Base-by-base conservation (phyloP, 192 early-diverging fungal genomes). In the Lobosporangium transversale region DNA sequence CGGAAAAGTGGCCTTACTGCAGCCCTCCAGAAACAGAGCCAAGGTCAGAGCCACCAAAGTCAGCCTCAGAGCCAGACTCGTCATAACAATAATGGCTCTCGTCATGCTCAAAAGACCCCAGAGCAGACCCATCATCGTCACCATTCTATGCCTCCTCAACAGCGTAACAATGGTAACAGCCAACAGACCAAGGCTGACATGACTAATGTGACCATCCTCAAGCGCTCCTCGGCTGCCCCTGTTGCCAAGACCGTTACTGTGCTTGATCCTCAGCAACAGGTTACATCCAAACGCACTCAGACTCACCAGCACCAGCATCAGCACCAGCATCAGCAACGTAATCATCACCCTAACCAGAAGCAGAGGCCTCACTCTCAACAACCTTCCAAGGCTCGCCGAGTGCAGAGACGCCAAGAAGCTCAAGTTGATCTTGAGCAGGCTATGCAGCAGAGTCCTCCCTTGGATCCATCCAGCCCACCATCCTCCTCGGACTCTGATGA, bases 331-430 rank as follows among this genome's bases (percentile, higher is more conserved):
- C 59, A 62, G 44, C 68, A 50, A 0, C 59, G 45, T 24, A 35
- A 62, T 32, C 57, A 62, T 3, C 29, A 52, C 45, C 53, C 20
- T 23, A 60, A 62, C 42, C 58, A 35, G n/a, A 56, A 50, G 35
- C 61, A 33, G 9, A 62, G 54, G 47, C 69, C 52, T 6, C 53
- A 53, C 12, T 35, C 59, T 14, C 68, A 61, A 44, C 52, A 40
- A 40, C 67, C 79, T 12, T 68, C 81, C 9, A 86, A 82, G 60
- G 61, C 70, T 26, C 81, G 83, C 47, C 62, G 81, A 26, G 63
- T 63, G n/a, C 81, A 84, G 50, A 69, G 64, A 14, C 79, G 80
- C 40, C 82, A 71, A 51, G 85, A 86, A 6, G 61, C 69, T 23
- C 32, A 56, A 14, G 45, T 50, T 26, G 69, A 71, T 43, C 45